Conservation (phyloP, 106 monocot genomes). For the Chionographis japonica region DNA sequence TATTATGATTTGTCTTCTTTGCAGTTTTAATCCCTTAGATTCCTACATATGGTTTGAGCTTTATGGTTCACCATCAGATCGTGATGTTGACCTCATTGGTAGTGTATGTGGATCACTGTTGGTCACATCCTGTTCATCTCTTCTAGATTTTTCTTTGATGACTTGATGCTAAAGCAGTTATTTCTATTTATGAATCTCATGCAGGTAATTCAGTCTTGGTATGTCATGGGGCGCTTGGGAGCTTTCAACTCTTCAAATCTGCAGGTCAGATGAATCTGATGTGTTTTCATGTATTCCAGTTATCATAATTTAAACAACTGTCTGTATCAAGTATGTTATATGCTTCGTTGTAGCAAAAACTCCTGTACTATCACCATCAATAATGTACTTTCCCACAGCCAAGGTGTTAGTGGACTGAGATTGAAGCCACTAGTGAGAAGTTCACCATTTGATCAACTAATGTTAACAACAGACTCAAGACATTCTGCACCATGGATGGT, state of each 20-base stretch:
- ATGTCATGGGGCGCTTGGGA: constrained; percentile 97
- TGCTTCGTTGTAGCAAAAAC: no score
- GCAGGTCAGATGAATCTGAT: constrained; percentile 44
- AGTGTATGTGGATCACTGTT: constrained; percentile 61
- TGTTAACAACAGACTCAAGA: no score
- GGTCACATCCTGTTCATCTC: not conserved
- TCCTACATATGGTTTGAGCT: constrained; percentile 98
- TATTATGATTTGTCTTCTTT: constrained; percentile 2
- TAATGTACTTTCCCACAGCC: no score
- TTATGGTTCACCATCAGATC: constrained; percentile 82
- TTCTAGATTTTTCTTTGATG: not conserved
- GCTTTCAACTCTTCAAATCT: constrained; percentile 92
- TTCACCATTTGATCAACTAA: no score
- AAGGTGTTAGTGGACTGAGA: no score
- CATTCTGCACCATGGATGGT: no score
- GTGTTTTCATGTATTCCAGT: no score
- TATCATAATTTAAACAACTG: no score
- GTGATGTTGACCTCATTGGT: constrained; percentile 92
- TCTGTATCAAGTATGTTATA: no score
- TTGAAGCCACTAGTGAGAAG: no score
- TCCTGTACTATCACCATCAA: no score
- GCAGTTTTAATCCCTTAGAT: constrained; percentile 86
- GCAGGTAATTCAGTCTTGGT: constrained; percentile 97
- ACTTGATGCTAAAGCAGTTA: not conserved
- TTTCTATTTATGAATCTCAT: not conserved